These are phyloP conservation scores for Brasenia schreberi DNA, from an alignment of 164 flowering plant genomes.

Conservation along the genomic window DNA sequence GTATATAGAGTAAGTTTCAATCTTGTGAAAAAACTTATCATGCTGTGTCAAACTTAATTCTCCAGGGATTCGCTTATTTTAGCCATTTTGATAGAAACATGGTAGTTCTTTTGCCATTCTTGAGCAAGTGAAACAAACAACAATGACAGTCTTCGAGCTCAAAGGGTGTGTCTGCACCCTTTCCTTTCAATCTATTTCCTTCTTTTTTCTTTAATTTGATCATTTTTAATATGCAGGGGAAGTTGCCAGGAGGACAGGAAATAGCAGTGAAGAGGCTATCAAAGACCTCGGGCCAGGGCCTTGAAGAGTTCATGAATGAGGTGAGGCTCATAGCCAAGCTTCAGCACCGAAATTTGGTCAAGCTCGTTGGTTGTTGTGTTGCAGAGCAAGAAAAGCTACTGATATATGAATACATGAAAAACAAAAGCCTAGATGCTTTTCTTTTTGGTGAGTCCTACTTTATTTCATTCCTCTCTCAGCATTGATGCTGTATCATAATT, in stretches of 20 bases:
- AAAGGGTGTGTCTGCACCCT: too few species aligned
- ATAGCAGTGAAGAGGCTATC: constrained; percentile 18
- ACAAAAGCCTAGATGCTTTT: constrained; percentile 14
- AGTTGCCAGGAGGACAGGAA: constrained; percentile 12
- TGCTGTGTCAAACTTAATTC: too few species aligned
- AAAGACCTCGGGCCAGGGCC: constrained; percentile 13
- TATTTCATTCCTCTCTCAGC: not conserved
- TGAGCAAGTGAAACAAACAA: too few species aligned
- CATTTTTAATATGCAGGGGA: constrained; percentile 6
- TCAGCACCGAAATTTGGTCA: constrained; percentile 20
- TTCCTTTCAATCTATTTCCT: too few species aligned
- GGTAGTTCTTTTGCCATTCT: too few species aligned
- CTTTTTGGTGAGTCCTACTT: constrained; percentile 9
- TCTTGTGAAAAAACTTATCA: too few species aligned
- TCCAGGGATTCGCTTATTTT: too few species aligned
- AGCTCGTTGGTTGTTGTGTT: constrained; percentile 14
- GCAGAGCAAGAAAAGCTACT: constrained; percentile 13
- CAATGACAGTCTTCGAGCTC: too few species aligned
- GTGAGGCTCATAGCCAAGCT: constrained; percentile 15
- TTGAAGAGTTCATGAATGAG: constrained; percentile 13
- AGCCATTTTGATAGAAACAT: too few species aligned
- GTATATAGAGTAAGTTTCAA: constrained; percentile 9
- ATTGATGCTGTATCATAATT: too few species aligned
- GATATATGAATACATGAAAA: constrained; percentile 16
- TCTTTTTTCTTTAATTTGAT: too few species aligned